A percentile compares a stretch with the other conserved stretches of the same genome.
These are phyloP conservation scores for Aspergillus carlsbadensis DNA, from an alignment of 495 filamentous ascomycete genomes.

Conservation along the genomic window DNA sequence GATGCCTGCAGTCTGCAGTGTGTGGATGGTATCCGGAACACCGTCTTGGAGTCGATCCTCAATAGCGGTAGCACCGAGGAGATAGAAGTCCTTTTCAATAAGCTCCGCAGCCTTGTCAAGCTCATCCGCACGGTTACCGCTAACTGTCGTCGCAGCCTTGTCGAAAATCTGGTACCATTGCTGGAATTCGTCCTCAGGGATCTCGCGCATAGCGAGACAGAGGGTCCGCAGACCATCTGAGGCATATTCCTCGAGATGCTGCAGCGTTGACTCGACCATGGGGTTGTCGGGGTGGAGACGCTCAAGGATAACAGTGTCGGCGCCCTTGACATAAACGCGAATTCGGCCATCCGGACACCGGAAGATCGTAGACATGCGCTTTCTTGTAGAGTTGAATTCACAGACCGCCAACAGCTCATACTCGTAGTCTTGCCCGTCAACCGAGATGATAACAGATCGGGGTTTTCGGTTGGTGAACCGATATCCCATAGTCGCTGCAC, in stretches of 20 bases:
- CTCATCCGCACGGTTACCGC: constrained; percentile 89
- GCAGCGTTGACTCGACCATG: constrained; percentile 79
- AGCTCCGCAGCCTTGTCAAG: constrained; percentile 96
- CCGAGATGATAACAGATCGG: constrained; percentile 74
- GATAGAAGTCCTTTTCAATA: constrained; percentile 86
- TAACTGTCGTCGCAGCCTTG: constrained; percentile 85
- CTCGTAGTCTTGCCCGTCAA: constrained; percentile 67
- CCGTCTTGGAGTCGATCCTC: constrained; percentile 97
- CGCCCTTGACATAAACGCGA: constrained; percentile 91
- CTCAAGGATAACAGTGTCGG: constrained; percentile 96
- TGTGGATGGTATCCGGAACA: constrained; percentile 98
- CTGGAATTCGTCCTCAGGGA: constrained; percentile 86
- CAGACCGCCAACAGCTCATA: constrained; percentile 95
- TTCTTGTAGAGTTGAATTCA: constrained; percentile 98
- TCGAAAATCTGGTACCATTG: constrained; percentile 89
- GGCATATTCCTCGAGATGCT: constrained; percentile 97
- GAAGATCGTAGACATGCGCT: constrained; percentile 97
- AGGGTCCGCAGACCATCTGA: constrained; percentile 94
- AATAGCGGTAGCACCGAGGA: constrained; percentile 95
- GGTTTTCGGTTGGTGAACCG: constrained; percentile 88
- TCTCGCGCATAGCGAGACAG: constrained; percentile 91
- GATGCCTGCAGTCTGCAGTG: constrained; percentile 93
- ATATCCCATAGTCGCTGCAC: constrained; percentile 82
- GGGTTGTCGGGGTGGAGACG: constrained; percentile 77
- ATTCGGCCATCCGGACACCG: constrained; percentile 96